Base-by-base conservation (phyloP, 2,329 filamentous ascomycete genomes). In the Aureobasidium pullulans region DNA sequence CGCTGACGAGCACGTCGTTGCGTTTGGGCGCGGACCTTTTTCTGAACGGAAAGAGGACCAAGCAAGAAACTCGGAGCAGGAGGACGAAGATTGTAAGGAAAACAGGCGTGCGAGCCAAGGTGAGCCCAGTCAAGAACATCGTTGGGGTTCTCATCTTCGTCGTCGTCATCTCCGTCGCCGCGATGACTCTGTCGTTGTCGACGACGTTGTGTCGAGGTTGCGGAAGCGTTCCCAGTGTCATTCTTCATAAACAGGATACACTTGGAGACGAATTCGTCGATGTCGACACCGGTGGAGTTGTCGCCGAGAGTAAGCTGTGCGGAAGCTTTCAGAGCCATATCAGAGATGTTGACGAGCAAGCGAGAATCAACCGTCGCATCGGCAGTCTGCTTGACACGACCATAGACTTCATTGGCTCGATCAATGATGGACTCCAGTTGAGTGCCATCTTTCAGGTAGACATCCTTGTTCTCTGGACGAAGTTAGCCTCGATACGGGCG, bases 361-460 rank as follows among this genome's bases (percentile, higher is more conserved):
- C 89, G 85, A 0, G 93, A 91, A 70, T 99, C 94, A 62, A 96
- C 86, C 0, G 88, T 89, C 0, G 94, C 94, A 71, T 97, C 94
- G 2, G 86, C 85, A 0, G 94, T 96, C 75, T 96, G 92, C 67
- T 81, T 72, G 28, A 97, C 76, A 1, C 85, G 84, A 9, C 87
- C 78, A 60, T 82, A 77, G 15, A 96, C 76, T 1, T 85, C 84
- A 28, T 79, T 79, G 1, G 70, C 70, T n/a, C 63, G 60, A 36
- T 66, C 62, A 23, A 73, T 61, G 8, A 65, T 67, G 16, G 65
- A 89, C 64, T 62, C 54, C 15, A 93, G 76, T 6, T 84, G 86
- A 29, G 77, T 77, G 8, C 86, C 88, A 39, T 84, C 78, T 64
- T 84, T 80, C 28, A 95, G 73, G 62, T 85, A 88, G 66, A 93